Conservation (phyloP, 75 land plant species). For the Isoetes taiwanensis region DNA sequence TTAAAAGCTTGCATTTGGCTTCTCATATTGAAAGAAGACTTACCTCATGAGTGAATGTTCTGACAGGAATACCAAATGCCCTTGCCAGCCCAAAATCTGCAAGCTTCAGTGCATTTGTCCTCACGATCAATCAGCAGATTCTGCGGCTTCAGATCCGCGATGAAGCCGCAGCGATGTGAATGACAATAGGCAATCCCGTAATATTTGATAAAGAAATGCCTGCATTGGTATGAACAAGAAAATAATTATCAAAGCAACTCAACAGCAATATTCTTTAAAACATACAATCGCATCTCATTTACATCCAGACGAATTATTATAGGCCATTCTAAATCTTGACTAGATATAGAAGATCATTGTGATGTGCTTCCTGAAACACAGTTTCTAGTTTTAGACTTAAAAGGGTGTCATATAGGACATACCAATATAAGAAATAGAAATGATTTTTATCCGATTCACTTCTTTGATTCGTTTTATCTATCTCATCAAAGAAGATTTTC, state of each 20-base stretch:
- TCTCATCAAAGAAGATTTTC: no score
- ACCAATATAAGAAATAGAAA: no score
- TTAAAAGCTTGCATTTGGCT: neutral
- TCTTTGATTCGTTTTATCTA: no score
- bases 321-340: no score
- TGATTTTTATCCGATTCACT: no score
- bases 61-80: slow-evolving; percentile 94
- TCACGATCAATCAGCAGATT: slow-evolving; percentile 80
- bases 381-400: no score
- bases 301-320: no score
- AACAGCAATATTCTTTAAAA: neutral
- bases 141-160: slow-evolving; percentile 92
- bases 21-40: neutral
- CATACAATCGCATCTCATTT: no score
- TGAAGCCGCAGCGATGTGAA: slow-evolving; percentile 83
- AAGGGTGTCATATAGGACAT: no score
- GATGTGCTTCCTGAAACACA: no score
- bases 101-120: slow-evolving; percentile 85
- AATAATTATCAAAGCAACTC: neutral
- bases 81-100: slow-evolving; percentile 97
- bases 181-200: slow-evolving; percentile 92
- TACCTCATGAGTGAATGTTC: slow-evolving; percentile 99
- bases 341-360: no score
- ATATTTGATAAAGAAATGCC: slow-evolving; percentile 71
- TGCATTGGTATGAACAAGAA: slow-evolving; percentile 20